Evolutionary conservation across 2,329 filamentous ascomycete species (phyloP), one percentile per base, ranked within the genome.

Genomic region (Talaromyces sp.): DNA sequence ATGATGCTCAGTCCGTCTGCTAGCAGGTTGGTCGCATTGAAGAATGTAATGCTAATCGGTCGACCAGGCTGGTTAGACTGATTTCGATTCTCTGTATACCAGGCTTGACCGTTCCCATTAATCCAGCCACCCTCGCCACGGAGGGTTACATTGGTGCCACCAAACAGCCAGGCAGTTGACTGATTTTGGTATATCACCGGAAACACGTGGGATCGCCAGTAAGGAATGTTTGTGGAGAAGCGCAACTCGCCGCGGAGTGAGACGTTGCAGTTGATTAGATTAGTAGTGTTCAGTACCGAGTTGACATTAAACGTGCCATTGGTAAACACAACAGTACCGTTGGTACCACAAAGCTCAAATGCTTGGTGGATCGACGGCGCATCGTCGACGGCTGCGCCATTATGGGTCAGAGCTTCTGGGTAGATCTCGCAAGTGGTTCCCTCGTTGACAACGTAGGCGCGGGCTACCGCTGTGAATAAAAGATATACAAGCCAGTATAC

Each of bases 101-200:
- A 87, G 2, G 78, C 76, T 65, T 86, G 81, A 1, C 60, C 60
- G 65, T 86, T 86, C 10, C 84, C 84, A 66, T 86, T 77, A 14
- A 86, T 71, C 2, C 80, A 84, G 4, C 84, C 84, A 13, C 80
- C 80, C 64, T 80, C 71, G 10, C 83, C 83, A 35, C 81, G 73
- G 62, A 82, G 77, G 10, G 72, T 68, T 26, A 87, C 72, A 32
- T 80, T 77, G 13, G 80, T 71, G 5, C 84, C 84, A 17, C 84
- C 83, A 63, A 85, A 77, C 57, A 80, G 71, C 80, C 81, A 84
- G 0, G 81, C 82, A 0, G 80, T 81, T 14, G 77, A 80, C 62
- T 84, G 82, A 63, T 85, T 83, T 67, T 85, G 82, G 66, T 82
- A 84, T 4, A 78, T 80, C 8, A 84, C 74, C 0, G 78, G 75